phyloP scores from a whole-genome alignment of 1,284 basidiomycete genomes.

The Rhodotorula sp. region DNA sequence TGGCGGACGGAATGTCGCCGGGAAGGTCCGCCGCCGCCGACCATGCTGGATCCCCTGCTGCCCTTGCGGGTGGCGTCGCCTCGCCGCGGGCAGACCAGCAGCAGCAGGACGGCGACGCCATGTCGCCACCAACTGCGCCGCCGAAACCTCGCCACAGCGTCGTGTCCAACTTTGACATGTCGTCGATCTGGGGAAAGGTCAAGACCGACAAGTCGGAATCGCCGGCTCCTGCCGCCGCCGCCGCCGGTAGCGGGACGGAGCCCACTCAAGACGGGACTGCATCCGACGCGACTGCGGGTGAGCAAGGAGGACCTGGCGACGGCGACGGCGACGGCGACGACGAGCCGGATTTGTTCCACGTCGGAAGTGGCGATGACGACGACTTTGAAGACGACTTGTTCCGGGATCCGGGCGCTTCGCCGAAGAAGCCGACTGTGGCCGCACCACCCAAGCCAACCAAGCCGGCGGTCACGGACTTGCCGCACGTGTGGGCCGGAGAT shows the following conservation, averaged over 20 bases:
- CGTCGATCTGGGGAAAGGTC: constrained; percentile 38
- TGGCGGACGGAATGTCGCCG: neutral
- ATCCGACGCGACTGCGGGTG: neutral
- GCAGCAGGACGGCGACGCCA: constrained; percentile 3
- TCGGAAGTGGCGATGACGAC: constrained; percentile 14
- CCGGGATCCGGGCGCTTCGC: constrained; percentile 19
- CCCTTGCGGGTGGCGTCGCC: neutral
- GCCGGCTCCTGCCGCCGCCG: neutral
- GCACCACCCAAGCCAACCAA: neutral
- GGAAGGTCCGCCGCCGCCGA: neutral
- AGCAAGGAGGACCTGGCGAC: constrained; percentile 8
- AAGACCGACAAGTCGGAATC: constrained; percentile 16
- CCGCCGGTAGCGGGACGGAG: neutral
- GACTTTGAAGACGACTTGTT: constrained; percentile 36
- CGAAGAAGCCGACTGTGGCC: constrained; percentile 9
- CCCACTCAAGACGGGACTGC: too few relatives aligned
- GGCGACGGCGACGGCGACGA: constrained; percentile 14
- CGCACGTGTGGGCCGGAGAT: constrained; percentile 42
- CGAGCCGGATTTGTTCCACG: neutral
- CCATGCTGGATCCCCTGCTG: constrained; percentile 6
- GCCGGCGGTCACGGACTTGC: constrained; percentile 10
- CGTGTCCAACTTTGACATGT: constrained; percentile 35
- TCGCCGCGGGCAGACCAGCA: constrained; percentile 4
- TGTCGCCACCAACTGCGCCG: constrained; percentile 13
- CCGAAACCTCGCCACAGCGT: constrained; percentile 19